Evolutionary conservation across 2,329 filamentous ascomycete genomes (phyloP).

Genomic region (Periconia sp.): DNA sequence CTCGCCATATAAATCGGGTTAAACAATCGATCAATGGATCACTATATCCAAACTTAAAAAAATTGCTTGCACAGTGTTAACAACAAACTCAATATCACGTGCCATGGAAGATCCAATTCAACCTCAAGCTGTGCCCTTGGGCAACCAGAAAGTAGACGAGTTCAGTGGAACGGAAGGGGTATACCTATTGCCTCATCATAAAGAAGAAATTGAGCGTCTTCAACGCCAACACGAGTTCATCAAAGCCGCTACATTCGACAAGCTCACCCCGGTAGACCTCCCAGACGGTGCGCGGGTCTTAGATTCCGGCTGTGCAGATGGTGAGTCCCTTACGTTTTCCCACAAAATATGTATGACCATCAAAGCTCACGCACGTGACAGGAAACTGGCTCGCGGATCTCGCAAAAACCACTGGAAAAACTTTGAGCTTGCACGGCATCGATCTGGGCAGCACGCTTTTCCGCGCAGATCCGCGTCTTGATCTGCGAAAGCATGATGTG

Average conservation of each 20-base stretch:
- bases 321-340: neutral
- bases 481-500: neutral
- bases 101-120: too few species aligned
- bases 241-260: neutral
- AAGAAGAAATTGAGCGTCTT: neutral
- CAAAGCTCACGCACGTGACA: neutral
- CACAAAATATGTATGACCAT: neutral
- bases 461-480: neutral
- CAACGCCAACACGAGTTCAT: neutral
- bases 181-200: neutral
- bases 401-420: neutral
- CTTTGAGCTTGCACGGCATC: neutral
- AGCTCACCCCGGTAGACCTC: neutral
- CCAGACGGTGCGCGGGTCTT: neutral
- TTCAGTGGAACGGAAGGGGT: neutral
- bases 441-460: neutral
- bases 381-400: neutral
- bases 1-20: too few species aligned
- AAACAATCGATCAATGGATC: too few species aligned
- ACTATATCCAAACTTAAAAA: too few species aligned
- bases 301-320: neutral
- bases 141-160: neutral
- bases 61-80: too few species aligned
- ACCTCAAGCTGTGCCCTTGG: too few species aligned
- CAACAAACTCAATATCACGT: too few species aligned